Evolutionary conservation across 2,329 filamentous ascomycete genomes (phyloP).

Genomic region (Microdochium trichocladiopsis): DNA sequence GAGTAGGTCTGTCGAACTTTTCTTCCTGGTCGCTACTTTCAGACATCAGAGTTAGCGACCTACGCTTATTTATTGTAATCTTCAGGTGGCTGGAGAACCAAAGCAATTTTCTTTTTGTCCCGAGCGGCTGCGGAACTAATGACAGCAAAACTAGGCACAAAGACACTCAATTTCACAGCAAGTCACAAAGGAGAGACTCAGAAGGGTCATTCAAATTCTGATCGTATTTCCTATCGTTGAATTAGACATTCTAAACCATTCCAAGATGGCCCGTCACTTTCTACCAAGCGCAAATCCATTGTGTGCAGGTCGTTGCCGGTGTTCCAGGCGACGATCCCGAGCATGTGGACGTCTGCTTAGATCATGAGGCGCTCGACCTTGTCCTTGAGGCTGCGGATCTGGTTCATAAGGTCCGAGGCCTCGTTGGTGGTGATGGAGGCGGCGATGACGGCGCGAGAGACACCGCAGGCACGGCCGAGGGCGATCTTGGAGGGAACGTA

Average conservation of each 20-base stretch:
- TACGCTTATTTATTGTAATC: no score
- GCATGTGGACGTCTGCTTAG: constrained; percentile 38
- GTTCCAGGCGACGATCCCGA: not conserved
- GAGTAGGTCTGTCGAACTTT: no score
- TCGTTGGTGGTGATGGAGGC: constrained; percentile 89
- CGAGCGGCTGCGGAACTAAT: no score
- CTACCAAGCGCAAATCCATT: not conserved
- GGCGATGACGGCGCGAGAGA: constrained; percentile 80
- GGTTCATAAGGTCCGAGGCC: constrained; percentile 75
- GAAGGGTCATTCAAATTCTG: not conserved
- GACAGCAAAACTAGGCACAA: no score
- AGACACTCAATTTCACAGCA: no score
- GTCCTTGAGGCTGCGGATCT: constrained; percentile 85
- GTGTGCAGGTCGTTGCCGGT: not conserved
- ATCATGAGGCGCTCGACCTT: constrained; percentile 96
- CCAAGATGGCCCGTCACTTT: not conserved
- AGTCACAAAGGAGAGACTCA: no score
- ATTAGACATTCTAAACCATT: not conserved
- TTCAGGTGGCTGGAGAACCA: no score
- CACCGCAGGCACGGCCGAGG: constrained; percentile 83
- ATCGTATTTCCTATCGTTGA: not conserved
- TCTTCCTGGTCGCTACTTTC: no score
- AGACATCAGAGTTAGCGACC: no score
- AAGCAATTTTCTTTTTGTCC: no score
- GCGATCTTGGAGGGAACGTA: constrained; percentile 62